A percentile compares a stretch with the other conserved stretches of the same genome.
Conservation (phyloP, 1,284 basidiomycete species). For the Grifola frondosa region DNA sequence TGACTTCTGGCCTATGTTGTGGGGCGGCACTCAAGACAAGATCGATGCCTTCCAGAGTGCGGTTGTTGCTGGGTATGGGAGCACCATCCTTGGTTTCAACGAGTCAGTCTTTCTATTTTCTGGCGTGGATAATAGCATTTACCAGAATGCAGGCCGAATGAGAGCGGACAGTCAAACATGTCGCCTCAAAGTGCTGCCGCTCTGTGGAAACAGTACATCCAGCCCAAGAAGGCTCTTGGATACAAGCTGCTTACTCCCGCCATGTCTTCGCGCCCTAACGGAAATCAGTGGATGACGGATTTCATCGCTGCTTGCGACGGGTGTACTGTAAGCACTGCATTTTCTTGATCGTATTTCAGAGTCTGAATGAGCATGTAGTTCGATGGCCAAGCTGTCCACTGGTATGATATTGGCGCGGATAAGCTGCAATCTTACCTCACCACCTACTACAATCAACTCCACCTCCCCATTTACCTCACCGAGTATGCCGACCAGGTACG, state of each 20-base stretch:
- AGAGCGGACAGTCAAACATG: slow-evolving; percentile 63
- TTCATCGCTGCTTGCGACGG: slow-evolving; percentile 55
- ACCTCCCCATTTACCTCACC: slow-evolving; percentile 56
- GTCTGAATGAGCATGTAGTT: slow-evolving; percentile 42
- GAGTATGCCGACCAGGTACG: slow-evolving; percentile 68
- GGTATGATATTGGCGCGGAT: slow-evolving; percentile 54
- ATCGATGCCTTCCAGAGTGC: slow-evolving; percentile 40
- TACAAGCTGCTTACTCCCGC: slow-evolving; percentile 66
- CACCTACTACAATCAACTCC: slow-evolving; percentile 43
- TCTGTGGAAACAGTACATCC: slow-evolving; percentile 64
- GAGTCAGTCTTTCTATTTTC: slow-evolving; percentile 47
- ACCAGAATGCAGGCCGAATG: slow-evolving; percentile 51
- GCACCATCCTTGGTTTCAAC: slow-evolving; percentile 63
- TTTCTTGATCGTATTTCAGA: slow-evolving; percentile 17
- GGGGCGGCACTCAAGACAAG: slow-evolving; percentile 50
- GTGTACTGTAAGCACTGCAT: slow-evolving; percentile 47
- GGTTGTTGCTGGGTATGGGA: slow-evolving; percentile 50
- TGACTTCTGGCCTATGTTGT: slow-evolving; percentile 65
- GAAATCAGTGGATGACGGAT: slow-evolving; percentile 58
- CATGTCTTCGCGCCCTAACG: slow-evolving; percentile 59
- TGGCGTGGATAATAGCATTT: too few relatives aligned
- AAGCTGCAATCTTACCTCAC: slow-evolving; percentile 53
- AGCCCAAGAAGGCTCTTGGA: slow-evolving; percentile 56
- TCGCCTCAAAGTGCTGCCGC: slow-evolving; percentile 44
- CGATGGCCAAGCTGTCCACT: slow-evolving; percentile 53